Evolutionary conservation across 2,329 filamentous ascomycete genomes (phyloP).

Genomic region (Cytospora schulzeri): DNA sequence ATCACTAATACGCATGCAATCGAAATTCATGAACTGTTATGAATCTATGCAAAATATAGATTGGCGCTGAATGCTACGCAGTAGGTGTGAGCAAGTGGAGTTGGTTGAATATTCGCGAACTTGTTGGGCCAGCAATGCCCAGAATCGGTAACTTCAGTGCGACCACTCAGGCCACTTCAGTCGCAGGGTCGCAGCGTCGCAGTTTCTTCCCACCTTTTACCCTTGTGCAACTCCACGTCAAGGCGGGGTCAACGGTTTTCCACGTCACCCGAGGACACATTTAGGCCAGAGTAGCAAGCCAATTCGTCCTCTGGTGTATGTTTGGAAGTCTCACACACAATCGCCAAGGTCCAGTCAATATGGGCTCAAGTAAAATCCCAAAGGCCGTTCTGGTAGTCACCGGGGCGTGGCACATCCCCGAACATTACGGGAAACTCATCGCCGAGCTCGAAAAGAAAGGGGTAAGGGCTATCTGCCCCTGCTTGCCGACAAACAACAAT

Average conservation of each 20-base stretch:
- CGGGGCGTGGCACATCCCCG: conserved; percentile 29
- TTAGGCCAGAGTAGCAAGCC: neutral
- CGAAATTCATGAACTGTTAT: no score
- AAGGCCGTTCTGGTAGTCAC: conserved; percentile 28
- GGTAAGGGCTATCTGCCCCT: conserved; percentile 26
- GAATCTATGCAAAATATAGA: no score
- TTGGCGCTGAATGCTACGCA: neutral
- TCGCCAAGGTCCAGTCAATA: neutral
- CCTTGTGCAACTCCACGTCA: neutral
- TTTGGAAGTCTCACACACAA: neutral
- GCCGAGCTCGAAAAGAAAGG: conserved; percentile 22
- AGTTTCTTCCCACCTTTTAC: neutral
- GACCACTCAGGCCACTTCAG: no score
- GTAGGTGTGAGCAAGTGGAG: neutral
- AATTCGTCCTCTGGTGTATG: neutral
- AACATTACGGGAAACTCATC: conserved; percentile 27
- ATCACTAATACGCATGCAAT: no score
- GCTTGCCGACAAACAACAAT: conserved; percentile 29
- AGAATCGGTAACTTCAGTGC: no score
- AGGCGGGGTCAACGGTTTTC: neutral
- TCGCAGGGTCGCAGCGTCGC: neutral
- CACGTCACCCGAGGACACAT: neutral
- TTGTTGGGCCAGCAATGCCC: no score
- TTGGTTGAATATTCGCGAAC: no score
- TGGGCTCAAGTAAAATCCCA: neutral